Evolutionary conservation across 495 filamentous ascomycete genomes (phyloP), one percentile per base, ranked within the genome.

Genomic region (Penicillium steckii): DNA sequence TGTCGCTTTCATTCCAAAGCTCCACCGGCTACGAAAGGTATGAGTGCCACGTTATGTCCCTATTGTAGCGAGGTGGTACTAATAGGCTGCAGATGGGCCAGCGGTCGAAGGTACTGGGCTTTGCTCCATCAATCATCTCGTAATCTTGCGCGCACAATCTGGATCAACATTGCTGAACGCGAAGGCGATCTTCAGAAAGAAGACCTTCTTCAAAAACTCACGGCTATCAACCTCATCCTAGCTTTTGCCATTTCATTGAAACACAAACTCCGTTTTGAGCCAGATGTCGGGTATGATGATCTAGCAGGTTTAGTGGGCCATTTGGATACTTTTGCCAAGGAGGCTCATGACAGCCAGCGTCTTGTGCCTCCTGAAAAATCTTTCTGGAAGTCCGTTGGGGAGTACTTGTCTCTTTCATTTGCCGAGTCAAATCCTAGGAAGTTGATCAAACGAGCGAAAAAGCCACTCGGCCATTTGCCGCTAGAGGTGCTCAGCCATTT

Each of bases 181-280:
- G 77, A 81, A 13, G 85, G 80, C 8, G 75, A 83, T 26, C 43
- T 57, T 5, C 78, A 72, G 19, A 89, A 88, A 66, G 73, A 84
- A 26, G 89, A 94, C 53, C 50, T 95, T 9, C 73, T 95, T 6
- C 78, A 72, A 40, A 93, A 92, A 70, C 66, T 86, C 38, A 85
- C 89, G 1, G 87, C 85, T 1, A 80, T 94, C 64, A 94, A 95
- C 65, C 80, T 95, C 35, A 78, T 94, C 50, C 77, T 90, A 17
- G 89, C 88, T 2, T 95, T 87, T 62, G 78, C 86, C 24, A 77
- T 89, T 5, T 68, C 90, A 0, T 76, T 93, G 42, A 95, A 93
- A 64, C 90, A 92, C 73, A 86, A 84, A 60, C 81, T 96, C 13
- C 88, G 91, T 23, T 92, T 91, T 61, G 90, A 96, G 61, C 88